Base-by-base conservation (phyloP, 78 protist genomes). In the Dictyostelium purpureum region DNA sequence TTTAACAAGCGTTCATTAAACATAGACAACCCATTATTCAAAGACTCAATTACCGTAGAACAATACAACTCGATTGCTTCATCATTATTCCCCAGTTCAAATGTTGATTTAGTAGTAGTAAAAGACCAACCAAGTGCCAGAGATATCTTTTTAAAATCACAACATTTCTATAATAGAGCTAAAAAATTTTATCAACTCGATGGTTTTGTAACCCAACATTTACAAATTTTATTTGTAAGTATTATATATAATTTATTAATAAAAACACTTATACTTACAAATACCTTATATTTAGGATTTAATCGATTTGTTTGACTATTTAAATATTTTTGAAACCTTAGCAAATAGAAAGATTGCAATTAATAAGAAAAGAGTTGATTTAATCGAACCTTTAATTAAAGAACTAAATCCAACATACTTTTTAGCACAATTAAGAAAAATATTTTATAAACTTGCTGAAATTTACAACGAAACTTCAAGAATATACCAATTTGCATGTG, bases 331-430 rank as follows among this genome's bases (percentile, higher is more conserved):
- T 51, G 81, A 75, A 75, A 51, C 31, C 4, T 33, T 19, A 33
- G 42, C 69, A 19, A 47, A 47, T 18, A 75, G 81, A 75, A 47
- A 75, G 35, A n/a, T 52, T 35, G 35, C 66, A 18, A 75, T 75
- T 10, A 21, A 75, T 31, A 75, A 75, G 14, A 75, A 75, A 10
- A 75, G 56, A 38, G 21, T 75, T 12, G 81, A 75, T 10, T 51
- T 75, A 35, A n/a, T 75, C 16, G 49, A 75, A 51, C 81, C 81
- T 24, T 52, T 75, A 33, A 3, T 51, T 24, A 47, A 75, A 51
- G 81, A 75, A 75, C 19, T 75, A 33, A 75, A 75, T 51, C 81
- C 81, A 47, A 59, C 54, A 11, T 75, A 51, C 56, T 75, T 51
- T 35, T 35, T 51, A 43, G 18, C 69, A 31, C 7, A 38, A 51